Base-by-base conservation (phyloP, 169 alveolate species). In the Eimeria necatrix region DNA sequence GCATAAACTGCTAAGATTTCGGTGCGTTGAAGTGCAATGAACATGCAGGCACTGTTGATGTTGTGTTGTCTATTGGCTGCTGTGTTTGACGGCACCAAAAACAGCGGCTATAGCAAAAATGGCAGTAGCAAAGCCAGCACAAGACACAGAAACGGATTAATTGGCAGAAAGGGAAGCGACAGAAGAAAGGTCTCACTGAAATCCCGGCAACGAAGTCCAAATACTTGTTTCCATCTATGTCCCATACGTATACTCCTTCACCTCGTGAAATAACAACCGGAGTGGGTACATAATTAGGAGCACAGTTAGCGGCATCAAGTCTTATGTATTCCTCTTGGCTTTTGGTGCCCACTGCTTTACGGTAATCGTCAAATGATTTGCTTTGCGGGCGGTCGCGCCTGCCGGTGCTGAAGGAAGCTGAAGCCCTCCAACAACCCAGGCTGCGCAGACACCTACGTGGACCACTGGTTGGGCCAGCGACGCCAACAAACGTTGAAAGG, bases 201-300 rank as follows among this genome's bases (percentile, higher is more conserved):
- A 95, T 94, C 7, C 99, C 99, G 18, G 99, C 96, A 53, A 98
- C 96, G 94, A 98, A 98, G 95, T 98, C 99, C 64, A 96, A 96
- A 95, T 98, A 98, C 81, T 96, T 94, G 24, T 97, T 98, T 24
- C 98, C 99, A 71, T 97, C 99, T 64, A 94, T 95, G 80, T 98
- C 99, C 97, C 96, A 96, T 12, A 97, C 97, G 95, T 95, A 95
- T 18, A 90, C 84, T 12, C 96, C 97, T 83, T 97, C 92, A 2
- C 98, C 99, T 70, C 96, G 94, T 16, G 96, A 90, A 60, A 98
- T 93, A 74, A 97, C 99, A 56, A 98, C 99, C 8, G 99, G 99
- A 16, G 98, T 97, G 4, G 99, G 99, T 52, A 95, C 96, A 94
- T 98, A 98, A 97, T 98, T 98, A 95, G 97, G 98, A 24, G 99